phyloP scores from a whole-genome alignment of 2,329 filamentous ascomycete genomes.

The Trichoderma atrobrunneum region DNA sequence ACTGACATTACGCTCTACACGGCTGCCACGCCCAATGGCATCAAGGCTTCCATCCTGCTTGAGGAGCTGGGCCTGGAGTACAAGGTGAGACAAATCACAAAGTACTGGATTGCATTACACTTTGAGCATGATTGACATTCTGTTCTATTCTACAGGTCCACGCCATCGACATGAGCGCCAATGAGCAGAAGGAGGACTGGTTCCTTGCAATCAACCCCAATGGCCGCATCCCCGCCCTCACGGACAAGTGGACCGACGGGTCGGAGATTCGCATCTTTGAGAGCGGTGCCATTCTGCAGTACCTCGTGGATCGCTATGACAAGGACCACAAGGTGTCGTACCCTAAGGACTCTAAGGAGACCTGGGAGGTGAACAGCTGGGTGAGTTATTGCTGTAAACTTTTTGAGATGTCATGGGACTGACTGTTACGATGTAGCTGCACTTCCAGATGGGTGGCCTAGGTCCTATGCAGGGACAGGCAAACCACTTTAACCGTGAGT shows the following conservation, averaged over 20 bases:
- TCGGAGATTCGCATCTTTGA: slow-evolving; percentile 76
- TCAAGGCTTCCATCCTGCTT: slow-evolving; percentile 83
- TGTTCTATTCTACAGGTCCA: slow-evolving; percentile 40
- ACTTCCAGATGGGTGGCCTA: slow-evolving; percentile 76
- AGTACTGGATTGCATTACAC: not conserved
- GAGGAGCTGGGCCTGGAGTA: slow-evolving; percentile 85
- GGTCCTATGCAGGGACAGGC: slow-evolving; percentile 80
- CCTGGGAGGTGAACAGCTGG: slow-evolving; percentile 80
- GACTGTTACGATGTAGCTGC: slow-evolving; percentile 40
- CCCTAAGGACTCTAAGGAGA: slow-evolving; percentile 67
- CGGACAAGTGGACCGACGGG: slow-evolving; percentile 73
- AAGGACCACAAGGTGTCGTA: slow-evolving; percentile 79
- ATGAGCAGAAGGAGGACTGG: slow-evolving; percentile 81
- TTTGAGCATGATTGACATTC: not conserved
- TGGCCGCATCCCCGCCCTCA: slow-evolving; percentile 83
- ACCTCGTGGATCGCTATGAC: slow-evolving; percentile 80
- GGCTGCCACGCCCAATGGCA: slow-evolving; percentile 78
- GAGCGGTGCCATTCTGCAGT: slow-evolving; percentile 78
- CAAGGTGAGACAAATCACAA: no score
- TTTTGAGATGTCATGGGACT: not conserved
- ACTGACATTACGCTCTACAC: slow-evolving; percentile 80
- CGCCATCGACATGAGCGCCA: slow-evolving; percentile 68
- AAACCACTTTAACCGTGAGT: slow-evolving; percentile 71
- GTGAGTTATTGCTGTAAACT: slow-evolving; percentile 33
- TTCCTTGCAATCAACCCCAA: slow-evolving; percentile 92